Base-by-base conservation (phyloP, 805 yeast species). In the Candida palmyrensis region DNA sequence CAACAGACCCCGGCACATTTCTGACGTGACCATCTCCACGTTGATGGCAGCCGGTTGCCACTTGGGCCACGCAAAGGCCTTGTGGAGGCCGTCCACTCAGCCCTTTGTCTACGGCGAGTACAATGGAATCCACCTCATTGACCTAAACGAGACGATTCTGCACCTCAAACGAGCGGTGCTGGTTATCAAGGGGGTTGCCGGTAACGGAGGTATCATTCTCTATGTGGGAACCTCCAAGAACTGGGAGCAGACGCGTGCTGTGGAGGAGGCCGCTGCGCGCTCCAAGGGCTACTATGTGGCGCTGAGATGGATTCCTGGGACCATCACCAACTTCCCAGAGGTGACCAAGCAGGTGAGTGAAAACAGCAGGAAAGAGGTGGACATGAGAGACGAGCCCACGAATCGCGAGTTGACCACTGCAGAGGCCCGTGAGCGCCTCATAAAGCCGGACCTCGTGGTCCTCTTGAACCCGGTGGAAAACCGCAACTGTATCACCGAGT, bases 21-120 rank as follows among this genome's bases (percentile, higher is more conserved):
- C 71, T 15, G 75, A 83, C 36, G 53, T 85, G 9, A 71, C 90
- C 2, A 66, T 88, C 23, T 66, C 86, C 19, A 77, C 77, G 37
- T 68, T 92, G 33, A 56, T 90, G 57, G 90, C 96, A 3, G 86
- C 97, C 0, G 97, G 96, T 33, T 90, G 90, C 29, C 98, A 92
- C 57, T 66, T 92, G 45, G 98, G 98, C 18, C 97, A 90, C 47
- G 73, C 95, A n/a, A 81, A 77, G 22, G 67, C 82, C 3, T 66
- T 81, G 40, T 82, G 80, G 76, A 77, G 94, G 46, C 78, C 88
- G 7, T 72, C 82, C 18, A 85, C 89, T 32, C 90, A 88, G 57
- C 89, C 94, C 8, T 92, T 71, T 55, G 73, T 90, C 28, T 82
- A 82, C 51, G 98, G 97, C 35, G 82, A 75, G 42, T 87, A 92